A percentile compares a stretch with the other conserved stretches of the same genome.
Conservation (phyloP, 169 alveolate genomes). For the Eimeria acervulina region DNA sequence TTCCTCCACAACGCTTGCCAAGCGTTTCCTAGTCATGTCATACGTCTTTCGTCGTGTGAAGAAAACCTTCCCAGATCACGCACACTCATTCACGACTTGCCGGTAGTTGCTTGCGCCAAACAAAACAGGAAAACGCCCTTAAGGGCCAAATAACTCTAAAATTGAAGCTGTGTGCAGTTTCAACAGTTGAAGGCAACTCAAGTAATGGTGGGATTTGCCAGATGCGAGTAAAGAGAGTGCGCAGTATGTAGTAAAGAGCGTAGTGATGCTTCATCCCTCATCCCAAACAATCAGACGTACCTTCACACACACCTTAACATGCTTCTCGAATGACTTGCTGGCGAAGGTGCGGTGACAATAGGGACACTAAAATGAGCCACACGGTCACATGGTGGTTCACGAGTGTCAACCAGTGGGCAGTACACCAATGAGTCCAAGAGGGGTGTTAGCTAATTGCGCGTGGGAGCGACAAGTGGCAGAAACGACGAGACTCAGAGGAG, state of each 20-base stretch:
- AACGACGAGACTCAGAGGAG: not conserved
- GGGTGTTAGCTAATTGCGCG: not conserved
- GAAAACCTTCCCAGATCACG: slow-evolving; percentile 61
- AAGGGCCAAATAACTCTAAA: not conserved
- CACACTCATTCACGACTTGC: not conserved
- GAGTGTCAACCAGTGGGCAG: not conserved
- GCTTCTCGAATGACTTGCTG: slow-evolving; percentile 80
- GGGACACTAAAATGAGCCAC: slow-evolving; percentile 73
- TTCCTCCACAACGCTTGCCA: slow-evolving; percentile 71
- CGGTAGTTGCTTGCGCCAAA: not conserved
- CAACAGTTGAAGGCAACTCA: not conserved
- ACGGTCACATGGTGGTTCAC: not conserved
- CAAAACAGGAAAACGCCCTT: not conserved
- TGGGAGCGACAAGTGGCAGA: not conserved
- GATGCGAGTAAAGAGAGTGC: not conserved
- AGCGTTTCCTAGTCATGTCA: slow-evolving; percentile 73
- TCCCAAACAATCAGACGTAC: not conserved
- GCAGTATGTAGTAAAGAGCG: not conserved
- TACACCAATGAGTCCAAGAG: not conserved
- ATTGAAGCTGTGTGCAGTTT: not conserved
- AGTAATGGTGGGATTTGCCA: not conserved
- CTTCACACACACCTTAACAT: slow-evolving; percentile 78
- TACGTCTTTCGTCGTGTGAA: slow-evolving; percentile 76
- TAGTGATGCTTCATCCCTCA: not conserved
- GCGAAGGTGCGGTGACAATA: slow-evolving; percentile 81